Percentiles rank a stretch among this genome's conserved stretches.
These are phyloP conservation scores for Globisporangium uncinulatum DNA, from an alignment of 352 stramenopile species.

Conservation along the genomic window DNA sequence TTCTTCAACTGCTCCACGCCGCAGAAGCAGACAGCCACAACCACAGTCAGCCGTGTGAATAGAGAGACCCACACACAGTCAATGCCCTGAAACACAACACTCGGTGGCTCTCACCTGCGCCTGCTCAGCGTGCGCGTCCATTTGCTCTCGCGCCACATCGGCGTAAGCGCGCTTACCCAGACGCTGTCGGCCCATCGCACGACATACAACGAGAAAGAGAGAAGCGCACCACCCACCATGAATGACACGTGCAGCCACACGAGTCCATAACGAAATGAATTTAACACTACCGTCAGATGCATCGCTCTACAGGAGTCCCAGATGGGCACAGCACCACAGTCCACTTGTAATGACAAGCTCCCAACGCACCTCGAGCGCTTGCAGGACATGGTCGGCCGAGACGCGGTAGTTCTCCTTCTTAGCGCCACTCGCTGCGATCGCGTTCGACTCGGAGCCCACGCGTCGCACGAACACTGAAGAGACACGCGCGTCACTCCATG, in stretches of 20 bases:
- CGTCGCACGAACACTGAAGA: conserved; percentile 41
- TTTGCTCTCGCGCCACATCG: neutral
- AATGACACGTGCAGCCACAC: too few species aligned
- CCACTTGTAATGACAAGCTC: neutral
- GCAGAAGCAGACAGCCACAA: neutral
- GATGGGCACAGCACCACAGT: neutral
- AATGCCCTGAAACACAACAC: neutral
- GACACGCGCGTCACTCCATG: neutral
- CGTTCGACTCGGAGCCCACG: conserved; percentile 46
- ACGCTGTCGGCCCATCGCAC: neutral
- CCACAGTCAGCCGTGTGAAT: neutral
- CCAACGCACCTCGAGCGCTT: conserved; percentile 40
- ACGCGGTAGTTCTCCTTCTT: conserved; percentile 74
- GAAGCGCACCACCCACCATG: too few species aligned
- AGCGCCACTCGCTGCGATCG: conserved; percentile 31
- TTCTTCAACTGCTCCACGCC: neutral
- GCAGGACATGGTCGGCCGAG: conserved; percentile 42
- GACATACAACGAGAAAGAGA: conserved; percentile 1
- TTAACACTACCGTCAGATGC: too few species aligned
- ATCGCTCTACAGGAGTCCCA: too few species aligned
- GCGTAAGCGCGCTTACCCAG: conserved; percentile 4
- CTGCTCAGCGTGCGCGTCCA: conserved; percentile 1
- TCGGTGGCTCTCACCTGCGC: neutral
- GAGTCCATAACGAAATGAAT: neutral
- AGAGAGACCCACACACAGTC: conserved; percentile 1